Evolutionary conservation across 805 yeast species (phyloP), one percentile per base, ranked within the genome.

Genomic region (Saccharomyces eubayanus): DNA sequence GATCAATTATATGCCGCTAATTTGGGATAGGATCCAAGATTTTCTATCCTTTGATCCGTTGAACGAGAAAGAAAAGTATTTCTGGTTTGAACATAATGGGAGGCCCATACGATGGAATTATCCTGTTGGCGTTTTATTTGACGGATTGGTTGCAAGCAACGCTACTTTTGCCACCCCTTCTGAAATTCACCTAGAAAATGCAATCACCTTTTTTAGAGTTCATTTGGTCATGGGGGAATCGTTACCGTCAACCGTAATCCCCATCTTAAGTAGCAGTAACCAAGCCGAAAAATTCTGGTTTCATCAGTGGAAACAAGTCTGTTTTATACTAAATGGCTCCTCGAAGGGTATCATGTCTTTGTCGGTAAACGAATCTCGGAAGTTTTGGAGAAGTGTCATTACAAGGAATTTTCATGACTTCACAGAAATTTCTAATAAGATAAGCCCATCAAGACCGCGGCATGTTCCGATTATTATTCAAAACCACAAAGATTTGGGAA

Each of bases 221-320:
- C 63, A 61, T 1, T 58, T 84, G 16, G 75, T 70, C 47, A 64
- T 71, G 49, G 72, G 76, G 6, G 11, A 53, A 1, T 64, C 70
- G 31, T 74, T 73, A 49, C 85, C 87, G 1, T 50, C 57, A 0
- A 77, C 74, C 28, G 60, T 85, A 24, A 71, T 80, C 12, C 74
- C 80, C n/a, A 48, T 53, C 56, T 61, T 27, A 63, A 74, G 11
- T 81, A 54, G 75, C 69, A 47, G 46, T 4, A 53, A 56, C 1
- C 67, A 66, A 49, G 54, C 67, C 2, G 55, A 57, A 48, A 78
- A 76, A 50, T 76, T 80, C 50, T 84, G 94, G 84, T 72, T 83
- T 56, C 90, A 92, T 64, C 89, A 83, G 55, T 71, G 89, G 65
- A 92, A 94, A 62, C 97, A 92, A 63, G 79, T 89, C 4, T 82